Base-by-base conservation (phyloP, 257 asterid genomes). In the Ajuga chamaepitys region DNA sequence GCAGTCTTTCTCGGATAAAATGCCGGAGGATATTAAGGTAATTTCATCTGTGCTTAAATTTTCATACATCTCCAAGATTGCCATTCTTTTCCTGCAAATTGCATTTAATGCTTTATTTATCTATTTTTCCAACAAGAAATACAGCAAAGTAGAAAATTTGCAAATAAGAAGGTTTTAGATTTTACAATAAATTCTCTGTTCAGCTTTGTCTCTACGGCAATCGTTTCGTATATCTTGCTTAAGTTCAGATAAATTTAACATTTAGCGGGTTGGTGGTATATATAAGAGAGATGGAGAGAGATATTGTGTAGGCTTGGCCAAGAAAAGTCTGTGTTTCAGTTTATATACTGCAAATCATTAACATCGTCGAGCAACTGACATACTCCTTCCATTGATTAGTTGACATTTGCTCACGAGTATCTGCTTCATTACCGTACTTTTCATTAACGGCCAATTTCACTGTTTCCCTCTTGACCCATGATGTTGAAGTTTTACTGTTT, bases 11-110 rank as follows among this genome's bases (percentile, higher is more conserved):
- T 72, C 99, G 1, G 82, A 76, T 41, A 75, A 74, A 58, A 73
- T 89, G 71, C 80, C 96, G 1, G 79, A 81, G 57, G 90, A 84
- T 76, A 85, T 90, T 77, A 73, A 70, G 96, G 99, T 89, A 44
- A 71, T 7, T 44, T 66, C 51, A 58, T 32, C 18, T 66, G 48
- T 70, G 66, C 52, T 20, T 64, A 32, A n/a, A n/a, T n/a, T n/a
- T n/a, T n/a, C n/a, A n/a, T n/a, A n/a, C n/a, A n/a, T n/a, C n/a
- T n/a, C n/a, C n/a, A n/a, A n/a, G n/a, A n/a, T n/a, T 30, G 7
- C 37, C 37, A 30, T 30, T 1, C 4, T 30, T 30, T 30, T 30
- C 37, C 8, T 34, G 46, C n/a, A 45, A 35, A 37, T 38, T 37
- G 50, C 3, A 25, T 24, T 28, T 38, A 56, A 47, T 22, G 64